Percentiles rank a stretch among this genome's conserved stretches.
These are phyloP conservation scores for Lactifluus piperatus DNA, from an alignment of 768 basidiomycete genomes.

Conservation along the genomic window DNA sequence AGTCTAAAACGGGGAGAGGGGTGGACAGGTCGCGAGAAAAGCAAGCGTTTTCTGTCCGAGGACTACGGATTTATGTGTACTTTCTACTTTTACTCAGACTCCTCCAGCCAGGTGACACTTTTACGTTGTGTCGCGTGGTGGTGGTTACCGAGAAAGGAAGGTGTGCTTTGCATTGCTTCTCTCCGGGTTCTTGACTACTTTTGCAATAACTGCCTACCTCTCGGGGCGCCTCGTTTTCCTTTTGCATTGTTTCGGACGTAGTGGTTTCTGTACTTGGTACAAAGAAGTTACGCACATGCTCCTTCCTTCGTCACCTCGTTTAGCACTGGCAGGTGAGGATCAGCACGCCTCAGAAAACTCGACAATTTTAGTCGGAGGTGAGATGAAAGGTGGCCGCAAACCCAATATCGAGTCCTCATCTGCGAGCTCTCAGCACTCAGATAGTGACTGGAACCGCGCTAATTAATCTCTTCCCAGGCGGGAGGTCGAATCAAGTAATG, in stretches of 20 bases:
- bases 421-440: not conserved
- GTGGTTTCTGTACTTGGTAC: slow-evolving; percentile 10
- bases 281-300: slow-evolving; percentile 6
- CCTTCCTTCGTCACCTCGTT: not conserved
- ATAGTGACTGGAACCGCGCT: not conserved
- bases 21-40: no score
- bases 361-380: not conserved
- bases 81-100: no score
- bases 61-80: no score
- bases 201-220: no score
- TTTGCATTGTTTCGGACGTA: slow-evolving; percentile 4
- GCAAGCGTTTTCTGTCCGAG: no score
- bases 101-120: no score
- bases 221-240: no score
- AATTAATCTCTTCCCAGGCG: not conserved
- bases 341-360: slow-evolving; percentile 2
- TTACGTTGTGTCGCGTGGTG: no score
- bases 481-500: not conserved
- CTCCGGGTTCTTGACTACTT: no score
- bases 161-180: no score
- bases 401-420: not conserved
- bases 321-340: not conserved
- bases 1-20: no score
- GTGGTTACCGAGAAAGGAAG: no score
- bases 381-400: not conserved